Evolutionary conservation across 2,329 filamentous ascomycete genomes (phyloP).

Genomic region (Fusarium tupiense): DNA sequence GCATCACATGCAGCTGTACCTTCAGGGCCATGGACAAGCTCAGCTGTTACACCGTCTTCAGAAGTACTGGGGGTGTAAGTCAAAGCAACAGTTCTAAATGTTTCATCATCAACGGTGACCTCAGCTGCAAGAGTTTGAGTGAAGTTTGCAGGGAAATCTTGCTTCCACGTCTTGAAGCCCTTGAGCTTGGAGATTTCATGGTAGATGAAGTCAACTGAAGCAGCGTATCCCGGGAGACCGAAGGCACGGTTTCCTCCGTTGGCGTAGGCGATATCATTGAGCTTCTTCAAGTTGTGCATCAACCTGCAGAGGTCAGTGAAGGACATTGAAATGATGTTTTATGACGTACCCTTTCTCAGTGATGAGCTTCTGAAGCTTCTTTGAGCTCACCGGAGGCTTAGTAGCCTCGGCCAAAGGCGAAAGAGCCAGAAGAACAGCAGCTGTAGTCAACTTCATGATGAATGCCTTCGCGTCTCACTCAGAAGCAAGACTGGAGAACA

Average conservation of each 20-base stretch:
- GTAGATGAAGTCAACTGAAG: constrained; percentile 47
- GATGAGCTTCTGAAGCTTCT: constrained; percentile 40
- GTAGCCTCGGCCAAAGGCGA: constrained; percentile 32
- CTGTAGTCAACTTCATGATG: constrained; percentile 35
- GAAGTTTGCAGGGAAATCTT: constrained; percentile 45
- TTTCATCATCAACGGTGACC: constrained; percentile 41
- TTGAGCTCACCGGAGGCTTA: constrained; percentile 33
- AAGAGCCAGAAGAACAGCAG: constrained; percentile 40
- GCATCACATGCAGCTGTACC: constrained; percentile 40
- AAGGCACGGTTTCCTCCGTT: constrained; percentile 48
- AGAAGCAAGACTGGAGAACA: background rate
- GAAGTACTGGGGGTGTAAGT: constrained; percentile 47
- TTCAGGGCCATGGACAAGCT: constrained; percentile 43
- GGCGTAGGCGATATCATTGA: constrained; percentile 45
- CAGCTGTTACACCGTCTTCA: constrained; percentile 41
- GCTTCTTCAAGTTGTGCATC: constrained; percentile 41
- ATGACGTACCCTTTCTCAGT: constrained; percentile 35
- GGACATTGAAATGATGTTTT: rapidly evolving
- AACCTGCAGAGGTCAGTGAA: constrained; percentile 12
- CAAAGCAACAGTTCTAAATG: constrained; percentile 41
- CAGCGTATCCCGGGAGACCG: constrained; percentile 47
- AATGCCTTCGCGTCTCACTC: background rate
- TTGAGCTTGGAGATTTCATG: constrained; percentile 42
- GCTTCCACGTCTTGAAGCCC: constrained; percentile 44
- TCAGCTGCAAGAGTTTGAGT: constrained; percentile 37